Percentiles rank a stretch among this genome's conserved stretches.
These are phyloP conservation scores for Citrus maxima DNA, from an alignment of 345 rosid genomes.

Conservation along the genomic window DNA sequence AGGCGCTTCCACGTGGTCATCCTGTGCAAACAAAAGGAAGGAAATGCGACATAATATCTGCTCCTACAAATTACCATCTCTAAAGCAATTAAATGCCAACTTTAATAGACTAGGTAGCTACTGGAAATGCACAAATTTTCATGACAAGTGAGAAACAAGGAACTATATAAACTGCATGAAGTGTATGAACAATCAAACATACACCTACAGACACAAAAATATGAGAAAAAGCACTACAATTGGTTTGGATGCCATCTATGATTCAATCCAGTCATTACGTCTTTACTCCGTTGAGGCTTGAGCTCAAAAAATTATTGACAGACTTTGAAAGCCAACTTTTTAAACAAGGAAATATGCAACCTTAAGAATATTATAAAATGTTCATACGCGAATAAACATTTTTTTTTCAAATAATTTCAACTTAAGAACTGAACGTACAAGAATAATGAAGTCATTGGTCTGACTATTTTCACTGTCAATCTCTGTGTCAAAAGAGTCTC, in stretches of 20 bases:
- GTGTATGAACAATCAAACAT: background rate
- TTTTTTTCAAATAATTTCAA: constrained; percentile 11
- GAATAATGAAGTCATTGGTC: constrained; percentile 50
- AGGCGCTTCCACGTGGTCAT: constrained; percentile 56
- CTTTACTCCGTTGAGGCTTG: too few relatives aligned
- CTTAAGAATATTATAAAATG: background rate
- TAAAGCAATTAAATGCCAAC: constrained; percentile 3
- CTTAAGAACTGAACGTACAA: constrained; percentile 31
- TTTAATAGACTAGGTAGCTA: background rate
- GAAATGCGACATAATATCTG: background rate
- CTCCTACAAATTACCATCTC: background rate
- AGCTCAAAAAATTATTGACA: background rate
- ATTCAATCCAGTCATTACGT: background rate
- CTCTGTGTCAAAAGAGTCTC: constrained; percentile 43
- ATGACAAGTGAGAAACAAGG: background rate
- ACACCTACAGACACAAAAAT: background rate
- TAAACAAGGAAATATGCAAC: background rate
- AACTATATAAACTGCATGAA: background rate
- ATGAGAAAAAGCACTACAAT: background rate
- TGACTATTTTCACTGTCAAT: constrained; percentile 37
- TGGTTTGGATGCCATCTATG: background rate
- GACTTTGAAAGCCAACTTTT: background rate
- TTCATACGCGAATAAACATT: background rate
- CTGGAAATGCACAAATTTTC: background rate
- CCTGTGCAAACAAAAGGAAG: constrained; percentile 36